phyloP scores from a whole-genome alignment of 2,329 filamentous ascomycete genomes.

The Coniella vitis region DNA sequence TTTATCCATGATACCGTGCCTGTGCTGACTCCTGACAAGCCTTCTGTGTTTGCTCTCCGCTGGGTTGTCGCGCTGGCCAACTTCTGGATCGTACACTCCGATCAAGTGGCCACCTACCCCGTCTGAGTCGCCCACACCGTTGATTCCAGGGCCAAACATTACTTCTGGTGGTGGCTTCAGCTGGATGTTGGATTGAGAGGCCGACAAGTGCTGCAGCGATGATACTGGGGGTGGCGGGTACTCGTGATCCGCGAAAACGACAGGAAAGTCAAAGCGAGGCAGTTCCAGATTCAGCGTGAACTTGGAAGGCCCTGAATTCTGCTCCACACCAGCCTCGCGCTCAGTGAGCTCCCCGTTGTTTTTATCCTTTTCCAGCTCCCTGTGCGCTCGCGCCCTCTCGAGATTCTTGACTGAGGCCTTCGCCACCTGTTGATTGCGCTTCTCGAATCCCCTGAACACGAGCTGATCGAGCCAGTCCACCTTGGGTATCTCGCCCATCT shows the following conservation, averaged over 20 bases:
- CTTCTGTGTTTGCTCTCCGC: conserved; percentile 92
- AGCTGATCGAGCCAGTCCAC: conserved; percentile 95
- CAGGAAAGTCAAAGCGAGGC: conserved; percentile 88
- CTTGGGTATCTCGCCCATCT: conserved; percentile 90
- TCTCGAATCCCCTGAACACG: conserved; percentile 86
- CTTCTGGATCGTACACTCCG: conserved; percentile 87
- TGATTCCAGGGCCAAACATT: conserved; percentile 83
- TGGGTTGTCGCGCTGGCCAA: conserved; percentile 83
- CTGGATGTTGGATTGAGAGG: conserved; percentile 61
- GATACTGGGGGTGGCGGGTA: conserved; percentile 83
- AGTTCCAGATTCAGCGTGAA: conserved; percentile 88
- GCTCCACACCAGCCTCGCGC: conserved; percentile 35
- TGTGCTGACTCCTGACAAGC: conserved; percentile 79
- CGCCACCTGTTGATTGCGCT: conserved; percentile 59
- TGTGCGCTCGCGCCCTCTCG: conserved; percentile 39
- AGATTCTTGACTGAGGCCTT: conserved; percentile 55
- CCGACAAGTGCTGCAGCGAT: conserved; percentile 57
- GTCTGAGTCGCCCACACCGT: conserved; percentile 51
- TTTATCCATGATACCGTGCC: conserved; percentile 89
- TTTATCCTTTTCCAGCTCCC: conserved; percentile 23
- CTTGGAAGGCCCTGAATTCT: conserved; percentile 40
- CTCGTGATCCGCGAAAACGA: conserved; percentile 91
- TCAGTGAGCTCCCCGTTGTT: conserved; percentile 30
- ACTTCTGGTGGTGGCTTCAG: conserved; percentile 81
- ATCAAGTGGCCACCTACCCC: conserved; percentile 58